A percentile compares a stretch with the other conserved stretches of the same genome.
phyloP scores from a whole-genome alignment of 257 asterid species.

The Datura wrightii region DNA sequence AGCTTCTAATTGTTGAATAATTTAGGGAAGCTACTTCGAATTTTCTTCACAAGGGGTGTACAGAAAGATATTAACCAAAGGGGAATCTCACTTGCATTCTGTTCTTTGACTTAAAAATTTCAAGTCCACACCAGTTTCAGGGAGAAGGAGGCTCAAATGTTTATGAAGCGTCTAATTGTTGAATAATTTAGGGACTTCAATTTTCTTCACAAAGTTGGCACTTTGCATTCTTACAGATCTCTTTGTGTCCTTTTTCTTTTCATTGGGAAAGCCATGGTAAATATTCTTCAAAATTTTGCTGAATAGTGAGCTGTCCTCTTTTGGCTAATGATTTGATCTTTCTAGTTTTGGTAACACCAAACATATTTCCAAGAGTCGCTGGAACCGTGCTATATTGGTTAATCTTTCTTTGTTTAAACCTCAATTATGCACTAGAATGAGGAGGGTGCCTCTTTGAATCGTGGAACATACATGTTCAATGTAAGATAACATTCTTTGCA shows the following conservation, averaged over 20 bases:
- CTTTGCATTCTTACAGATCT: constrained; percentile 15
- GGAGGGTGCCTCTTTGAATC: constrained; percentile 6
- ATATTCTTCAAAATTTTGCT: not conserved
- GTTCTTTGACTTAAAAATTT: not conserved
- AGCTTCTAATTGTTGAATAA: not conserved
- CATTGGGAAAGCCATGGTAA: not conserved
- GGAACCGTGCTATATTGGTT: not conserved
- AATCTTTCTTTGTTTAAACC: constrained; percentile 2
- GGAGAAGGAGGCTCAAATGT: not conserved
- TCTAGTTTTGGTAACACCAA: not conserved
- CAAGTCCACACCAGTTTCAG: not conserved
- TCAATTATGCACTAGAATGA: constrained; percentile 11
- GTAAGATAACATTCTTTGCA: not conserved
- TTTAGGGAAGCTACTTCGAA: not conserved
- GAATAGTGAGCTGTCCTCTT: not conserved
- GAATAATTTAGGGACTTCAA: not conserved
- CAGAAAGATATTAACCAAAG: not conserved
- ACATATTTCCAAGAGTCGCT: not conserved
- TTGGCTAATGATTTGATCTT: not conserved
- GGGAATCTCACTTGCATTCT: not conserved
- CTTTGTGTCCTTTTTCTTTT: not conserved
- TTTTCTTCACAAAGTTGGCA: not conserved
- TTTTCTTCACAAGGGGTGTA: not conserved
- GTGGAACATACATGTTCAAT: constrained; percentile 6
- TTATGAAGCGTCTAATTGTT: not conserved